phyloP scores from a whole-genome alignment of 169 alveolate genomes.

The Miamiensis avidus region DNA sequence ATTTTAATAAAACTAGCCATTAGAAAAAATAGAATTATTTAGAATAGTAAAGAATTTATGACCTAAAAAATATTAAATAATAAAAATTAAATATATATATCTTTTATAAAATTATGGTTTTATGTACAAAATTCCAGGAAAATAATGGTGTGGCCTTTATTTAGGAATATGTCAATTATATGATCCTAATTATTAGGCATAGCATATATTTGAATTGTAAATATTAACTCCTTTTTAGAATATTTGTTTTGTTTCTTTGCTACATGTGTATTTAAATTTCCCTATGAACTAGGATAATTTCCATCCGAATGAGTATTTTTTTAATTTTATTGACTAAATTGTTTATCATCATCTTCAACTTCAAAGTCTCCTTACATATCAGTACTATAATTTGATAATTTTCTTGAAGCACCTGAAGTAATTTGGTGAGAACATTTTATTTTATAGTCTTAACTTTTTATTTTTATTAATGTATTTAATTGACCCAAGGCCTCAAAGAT shows the following conservation, averaged over 20 bases:
- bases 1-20: too few species aligned
- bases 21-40: too few species aligned
- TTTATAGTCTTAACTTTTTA: conserved; percentile 38
- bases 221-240: conserved; percentile 15
- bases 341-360: neutral
- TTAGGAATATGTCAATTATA: conserved; percentile 14
- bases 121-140: conserved; percentile 16
- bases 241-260: conserved; percentile 1
- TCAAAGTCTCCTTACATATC: conserved; percentile 5
- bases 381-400: neutral
- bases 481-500: conserved; percentile 30
- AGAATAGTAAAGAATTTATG: neutral
- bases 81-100: too few species aligned
- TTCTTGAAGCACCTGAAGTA: conserved; percentile 13
- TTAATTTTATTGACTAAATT: neutral
- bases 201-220: conserved; percentile 20
- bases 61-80: neutral
- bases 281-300: neutral
- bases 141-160: conserved; percentile 21
- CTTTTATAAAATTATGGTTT: neutral
- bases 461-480: conserved; percentile 36
- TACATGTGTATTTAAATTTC: neutral
- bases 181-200: conserved; percentile 15
- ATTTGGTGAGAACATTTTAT: conserved; percentile 41
- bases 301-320: neutral